Conservation (phyloP, 2,329 filamentous ascomycete species). For the Reticulascus tulasneorum region DNA sequence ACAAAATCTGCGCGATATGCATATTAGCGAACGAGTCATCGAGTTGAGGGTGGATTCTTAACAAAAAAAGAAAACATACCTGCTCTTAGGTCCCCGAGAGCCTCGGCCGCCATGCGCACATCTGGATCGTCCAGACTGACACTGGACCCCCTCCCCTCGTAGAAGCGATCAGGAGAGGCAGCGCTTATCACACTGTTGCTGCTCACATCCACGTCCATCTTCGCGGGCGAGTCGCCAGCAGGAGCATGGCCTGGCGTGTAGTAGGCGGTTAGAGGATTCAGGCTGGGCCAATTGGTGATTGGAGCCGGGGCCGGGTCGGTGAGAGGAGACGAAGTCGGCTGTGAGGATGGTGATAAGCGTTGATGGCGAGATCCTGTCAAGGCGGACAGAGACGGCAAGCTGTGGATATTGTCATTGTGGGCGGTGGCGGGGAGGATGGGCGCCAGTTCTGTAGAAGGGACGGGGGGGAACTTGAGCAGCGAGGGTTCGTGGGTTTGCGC, state of each 20-base stretch:
- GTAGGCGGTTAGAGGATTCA: conserved; percentile 47
- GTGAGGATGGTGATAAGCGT: conserved; percentile 12
- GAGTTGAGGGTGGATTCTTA: conserved; percentile 4
- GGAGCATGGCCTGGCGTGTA: conserved; percentile 41
- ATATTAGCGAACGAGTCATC: background rate
- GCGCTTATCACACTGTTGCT: conserved; percentile 36
- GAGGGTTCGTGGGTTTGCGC: conserved; percentile 28
- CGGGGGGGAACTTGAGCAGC: conserved; percentile 26
- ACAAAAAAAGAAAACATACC: conserved; percentile 45
- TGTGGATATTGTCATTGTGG: conserved; percentile 20
- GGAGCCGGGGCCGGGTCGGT: conserved; percentile 19
- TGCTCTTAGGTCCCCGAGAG: conserved; percentile 68
- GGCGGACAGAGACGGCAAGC: conserved; percentile 38
- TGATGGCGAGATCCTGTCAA: conserved; percentile 25
- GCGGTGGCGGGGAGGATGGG: conserved; percentile 33
- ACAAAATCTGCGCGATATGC: conserved; percentile 54
- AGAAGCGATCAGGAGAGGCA: conserved; percentile 42
- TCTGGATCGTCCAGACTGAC: conserved; percentile 63
- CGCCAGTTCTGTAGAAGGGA: conserved; percentile 34
- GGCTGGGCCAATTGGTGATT: conserved; percentile 40
- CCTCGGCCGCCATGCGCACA: conserved; percentile 68
- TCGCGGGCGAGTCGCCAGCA: conserved; percentile 39
- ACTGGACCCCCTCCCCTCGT: conserved; percentile 42
- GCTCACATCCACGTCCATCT: conserved; percentile 44
- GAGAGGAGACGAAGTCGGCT: conserved; percentile 22